phyloP scores from a whole-genome alignment of 2,329 filamentous ascomycete genomes.

The Exophiala sideris region DNA sequence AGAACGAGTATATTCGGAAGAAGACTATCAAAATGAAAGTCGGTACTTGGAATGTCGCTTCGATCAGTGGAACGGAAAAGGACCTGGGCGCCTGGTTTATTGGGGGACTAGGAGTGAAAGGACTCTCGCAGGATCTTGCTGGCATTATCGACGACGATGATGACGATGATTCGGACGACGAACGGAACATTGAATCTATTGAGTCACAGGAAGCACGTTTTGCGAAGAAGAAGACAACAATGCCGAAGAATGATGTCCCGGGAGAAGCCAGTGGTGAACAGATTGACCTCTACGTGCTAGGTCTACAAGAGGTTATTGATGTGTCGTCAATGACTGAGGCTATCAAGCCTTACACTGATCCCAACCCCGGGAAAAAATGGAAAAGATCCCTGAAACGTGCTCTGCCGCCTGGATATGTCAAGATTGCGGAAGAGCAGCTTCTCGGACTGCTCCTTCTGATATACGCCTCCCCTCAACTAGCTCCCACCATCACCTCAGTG shows the following conservation, averaged over 20 bases:
- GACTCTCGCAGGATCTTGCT: conserved; percentile 62
- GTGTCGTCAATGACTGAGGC: conserved; percentile 76
- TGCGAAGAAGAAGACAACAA: conserved; percentile 40
- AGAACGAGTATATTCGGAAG: conserved; percentile 72
- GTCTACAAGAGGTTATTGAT: conserved; percentile 88
- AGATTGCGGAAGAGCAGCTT: conserved; percentile 78
- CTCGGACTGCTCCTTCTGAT: conserved; percentile 80
- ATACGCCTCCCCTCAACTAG: conserved; percentile 76
- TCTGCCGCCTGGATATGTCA: conserved; percentile 71
- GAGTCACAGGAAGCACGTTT: conserved; percentile 47
- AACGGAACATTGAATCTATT: conserved; percentile 39
- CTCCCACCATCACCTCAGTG: conserved; percentile 71
- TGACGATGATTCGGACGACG: conserved; percentile 25
- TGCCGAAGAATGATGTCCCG: conserved; percentile 45
- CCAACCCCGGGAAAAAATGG: conserved; percentile 71
- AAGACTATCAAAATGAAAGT: conserved; percentile 80
- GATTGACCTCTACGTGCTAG: conserved; percentile 86
- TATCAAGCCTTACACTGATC: conserved; percentile 71
- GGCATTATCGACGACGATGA: conserved; percentile 42
- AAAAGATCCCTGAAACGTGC: conserved; percentile 70
- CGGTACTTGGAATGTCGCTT: conserved; percentile 92
- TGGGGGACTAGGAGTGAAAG: conserved; percentile 68
- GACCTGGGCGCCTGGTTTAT: conserved; percentile 90
- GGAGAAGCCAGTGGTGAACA: conserved; percentile 56
- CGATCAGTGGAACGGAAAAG: conserved; percentile 77